These are phyloP conservation scores for Nyssa sinensis DNA, from an alignment of 148 eudicot species.

Conservation along the genomic window DNA sequence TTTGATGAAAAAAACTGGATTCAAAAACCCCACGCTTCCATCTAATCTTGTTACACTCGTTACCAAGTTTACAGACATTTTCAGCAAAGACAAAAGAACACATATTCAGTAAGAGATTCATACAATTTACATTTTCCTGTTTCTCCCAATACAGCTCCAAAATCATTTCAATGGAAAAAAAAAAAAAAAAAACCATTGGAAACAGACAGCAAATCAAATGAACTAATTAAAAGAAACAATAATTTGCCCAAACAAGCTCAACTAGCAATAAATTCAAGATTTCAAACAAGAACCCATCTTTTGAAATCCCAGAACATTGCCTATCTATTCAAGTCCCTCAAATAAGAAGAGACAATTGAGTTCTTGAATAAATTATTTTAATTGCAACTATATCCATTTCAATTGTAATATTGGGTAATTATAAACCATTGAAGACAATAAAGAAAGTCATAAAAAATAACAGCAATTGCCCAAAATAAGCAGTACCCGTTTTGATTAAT, in stretches of 20 bases:
- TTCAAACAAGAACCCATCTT: not conserved
- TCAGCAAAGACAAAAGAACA: not conserved
- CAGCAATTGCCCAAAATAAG: not conserved
- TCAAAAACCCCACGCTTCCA: not conserved
- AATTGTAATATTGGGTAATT: too few species aligned
- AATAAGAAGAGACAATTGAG: not conserved
- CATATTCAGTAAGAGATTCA: too few species aligned
- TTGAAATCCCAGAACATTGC: not conserved
- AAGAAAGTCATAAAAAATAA: not conserved
- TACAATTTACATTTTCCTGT: not conserved
- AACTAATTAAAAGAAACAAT: not conserved
- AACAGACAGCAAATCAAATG: conserved; percentile 1
- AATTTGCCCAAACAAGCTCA: not conserved
- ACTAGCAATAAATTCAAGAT: not conserved
- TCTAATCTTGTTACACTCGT: not conserved
- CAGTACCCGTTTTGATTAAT: not conserved
- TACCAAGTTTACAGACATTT: not conserved
- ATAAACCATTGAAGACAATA: not conserved
- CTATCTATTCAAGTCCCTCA: not conserved
- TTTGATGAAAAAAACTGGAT: too few species aligned
- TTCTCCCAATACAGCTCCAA: not conserved
- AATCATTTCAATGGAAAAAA: too few species aligned
- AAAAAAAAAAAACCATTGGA: not conserved
- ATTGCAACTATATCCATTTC: too few species aligned
- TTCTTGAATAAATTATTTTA: too few species aligned